Base-by-base conservation (phyloP, 2,329 filamentous ascomycete genomes). In the Penicillium sp. region DNA sequence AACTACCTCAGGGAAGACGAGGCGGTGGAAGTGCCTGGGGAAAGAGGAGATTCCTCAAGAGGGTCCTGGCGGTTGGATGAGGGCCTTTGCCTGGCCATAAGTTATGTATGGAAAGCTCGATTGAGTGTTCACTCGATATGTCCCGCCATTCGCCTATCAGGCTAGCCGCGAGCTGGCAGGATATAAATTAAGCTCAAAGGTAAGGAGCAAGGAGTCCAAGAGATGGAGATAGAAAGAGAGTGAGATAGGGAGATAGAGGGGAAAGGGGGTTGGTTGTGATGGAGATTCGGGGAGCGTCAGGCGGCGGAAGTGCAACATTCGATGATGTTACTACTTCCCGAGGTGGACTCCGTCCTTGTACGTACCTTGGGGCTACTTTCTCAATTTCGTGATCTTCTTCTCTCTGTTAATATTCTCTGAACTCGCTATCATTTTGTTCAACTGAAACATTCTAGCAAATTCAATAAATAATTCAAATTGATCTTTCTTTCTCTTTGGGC, bases 11-110 rank as follows among this genome's bases (percentile, higher is more conserved):
- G 58, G 52, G 68, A 65, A 60, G 69, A 59, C 54, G 66, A 61
- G 50, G 66, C 57, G 54, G 63, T 53, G 54, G 63, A 55, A 58
- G 59, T 56, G 65, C 67, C 66, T 66, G 70, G 65, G 58, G 64
- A 62, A 52, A 68, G 58, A 63, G 70, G 65, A 68, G 70, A 65
- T 68, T 73, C 71, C 69, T 76, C 71, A 64, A 70, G 66, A 67
- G 69, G 69, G 71, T 74, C 71, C 71, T 76, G 73, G 65, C 70
- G 72, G 67, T 72, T 70, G 71, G 66, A 63, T 68, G 69, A 71
- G 67, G 72, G 70, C 71, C 69, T 74, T 74, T 72, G 74, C 66
- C 72, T 76, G 72, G 74, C 75, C 75, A 78, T 77, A 76, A 72
- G 74, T 76, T 70, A 65, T 65, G 57, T 68, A 66, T 55, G 46